Conservation (phyloP, 129 eudicot genomes). For the Logfia minima region DNA sequence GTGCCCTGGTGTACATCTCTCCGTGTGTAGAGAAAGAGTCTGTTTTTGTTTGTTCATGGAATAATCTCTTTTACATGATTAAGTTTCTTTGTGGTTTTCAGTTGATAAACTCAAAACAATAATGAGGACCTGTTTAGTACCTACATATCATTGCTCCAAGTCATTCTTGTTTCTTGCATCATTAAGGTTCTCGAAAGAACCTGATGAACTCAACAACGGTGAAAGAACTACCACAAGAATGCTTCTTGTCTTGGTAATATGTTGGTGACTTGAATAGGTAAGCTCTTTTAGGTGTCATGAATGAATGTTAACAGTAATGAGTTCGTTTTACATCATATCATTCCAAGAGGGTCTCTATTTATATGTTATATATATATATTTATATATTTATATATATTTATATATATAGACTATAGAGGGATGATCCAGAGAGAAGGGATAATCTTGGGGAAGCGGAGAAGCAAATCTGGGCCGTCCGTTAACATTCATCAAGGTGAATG, state of each 20-base stretch:
- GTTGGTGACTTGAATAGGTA: not conserved
- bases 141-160: not conserved
- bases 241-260: not conserved
- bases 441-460: too few species aligned
- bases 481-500: too few species aligned
- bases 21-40: not conserved
- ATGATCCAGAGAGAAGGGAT: too few species aligned
- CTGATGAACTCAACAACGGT: not conserved
- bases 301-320: not conserved
- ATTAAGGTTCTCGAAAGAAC: not conserved
- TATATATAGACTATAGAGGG: too few species aligned
- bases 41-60: not conserved
- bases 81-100: too few species aligned
- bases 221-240: conserved; percentile 4
- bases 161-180: not conserved
- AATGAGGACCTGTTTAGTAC: not conserved
- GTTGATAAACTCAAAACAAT: not conserved
- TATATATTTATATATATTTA: too few species aligned
- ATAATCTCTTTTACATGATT: not conserved
- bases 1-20: not conserved
- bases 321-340: not conserved
- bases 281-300: not conserved
- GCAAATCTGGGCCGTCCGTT: too few species aligned
- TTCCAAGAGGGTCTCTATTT: too few species aligned
- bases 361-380: too few species aligned